Percentiles rank a stretch among this genome's conserved stretches.
Conservation (phyloP, 495 filamentous ascomycete species). For the Alectoria sarmentosa region DNA sequence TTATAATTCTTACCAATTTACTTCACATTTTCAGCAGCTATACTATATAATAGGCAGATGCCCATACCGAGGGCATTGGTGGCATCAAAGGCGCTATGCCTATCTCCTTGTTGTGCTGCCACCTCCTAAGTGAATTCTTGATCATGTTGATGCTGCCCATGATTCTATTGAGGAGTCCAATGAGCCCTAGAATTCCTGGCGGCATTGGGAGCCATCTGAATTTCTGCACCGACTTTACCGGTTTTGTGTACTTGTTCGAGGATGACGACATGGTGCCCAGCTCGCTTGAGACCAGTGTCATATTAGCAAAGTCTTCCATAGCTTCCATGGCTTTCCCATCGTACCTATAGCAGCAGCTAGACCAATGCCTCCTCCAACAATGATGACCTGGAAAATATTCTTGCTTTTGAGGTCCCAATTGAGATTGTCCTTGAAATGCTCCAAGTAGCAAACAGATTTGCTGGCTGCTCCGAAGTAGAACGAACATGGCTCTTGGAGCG, state of each 20-base stretch:
- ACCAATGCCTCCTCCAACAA: conserved; percentile 6
- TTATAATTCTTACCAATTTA: conserved; percentile 9
- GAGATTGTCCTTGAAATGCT: neutral
- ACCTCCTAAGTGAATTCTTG: neutral
- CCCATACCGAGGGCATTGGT: neutral
- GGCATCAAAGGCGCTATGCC: conserved; percentile 6
- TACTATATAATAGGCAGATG: neutral
- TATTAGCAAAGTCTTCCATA: no score
- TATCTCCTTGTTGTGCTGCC: conserved; percentile 4
- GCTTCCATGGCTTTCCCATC: neutral
- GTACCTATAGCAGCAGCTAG: conserved; percentile 1
- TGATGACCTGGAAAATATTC: neutral
- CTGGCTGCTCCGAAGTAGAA: no score
- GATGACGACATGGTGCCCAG: conserved; percentile 35
- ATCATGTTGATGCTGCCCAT: conserved; percentile 44
- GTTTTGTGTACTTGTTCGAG: conserved; percentile 38
- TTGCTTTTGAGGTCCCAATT: neutral
- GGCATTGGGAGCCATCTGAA: conserved; percentile 78
- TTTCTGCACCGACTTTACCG: conserved; percentile 60
- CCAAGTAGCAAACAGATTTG: no score
- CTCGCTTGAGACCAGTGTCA: neutral
- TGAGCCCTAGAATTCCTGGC: conserved; percentile 61
- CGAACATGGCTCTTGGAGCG: no score
- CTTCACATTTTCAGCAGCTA: neutral
- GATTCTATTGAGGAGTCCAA: conserved; percentile 64